phyloP scores from a whole-genome alignment of 2,329 filamentous ascomycete species.

The Xylariaceae sp. region DNA sequence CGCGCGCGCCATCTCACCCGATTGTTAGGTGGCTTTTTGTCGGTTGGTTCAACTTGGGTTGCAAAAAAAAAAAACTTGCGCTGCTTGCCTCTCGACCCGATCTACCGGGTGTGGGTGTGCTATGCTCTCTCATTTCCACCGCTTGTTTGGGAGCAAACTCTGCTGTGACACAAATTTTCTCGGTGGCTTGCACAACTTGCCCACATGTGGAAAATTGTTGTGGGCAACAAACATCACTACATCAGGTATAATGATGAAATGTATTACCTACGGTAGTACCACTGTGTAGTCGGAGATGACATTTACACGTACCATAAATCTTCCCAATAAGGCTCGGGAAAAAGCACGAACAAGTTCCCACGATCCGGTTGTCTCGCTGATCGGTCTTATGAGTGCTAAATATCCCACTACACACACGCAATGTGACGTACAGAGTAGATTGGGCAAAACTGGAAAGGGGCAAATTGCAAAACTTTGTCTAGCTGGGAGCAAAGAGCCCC shows the following conservation, averaged over 20 bases:
- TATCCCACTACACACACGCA: too few relatives aligned
- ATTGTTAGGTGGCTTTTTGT: neutral
- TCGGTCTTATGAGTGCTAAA: constrained; percentile 14
- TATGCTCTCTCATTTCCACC: constrained; percentile 19
- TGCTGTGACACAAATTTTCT: constrained; percentile 1
- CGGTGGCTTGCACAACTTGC: neutral
- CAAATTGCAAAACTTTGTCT: too few relatives aligned
- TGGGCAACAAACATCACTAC: constrained; percentile 17
- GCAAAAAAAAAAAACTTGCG: neutral
- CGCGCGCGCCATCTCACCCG: neutral
- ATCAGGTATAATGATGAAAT: constrained; percentile 3
- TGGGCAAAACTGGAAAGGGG: too few relatives aligned
- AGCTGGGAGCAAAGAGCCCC: too few relatives aligned
- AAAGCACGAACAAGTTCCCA: constrained; percentile 14
- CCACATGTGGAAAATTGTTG: constrained; percentile 7
- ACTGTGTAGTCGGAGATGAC: neutral
- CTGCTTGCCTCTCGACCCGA: constrained; percentile 16
- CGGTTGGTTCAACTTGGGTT: neutral
- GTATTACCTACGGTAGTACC: constrained; percentile 1
- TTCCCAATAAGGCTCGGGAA: constrained; percentile 7
- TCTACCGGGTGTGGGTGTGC: constrained; percentile 17
- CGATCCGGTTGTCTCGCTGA: constrained; percentile 11
- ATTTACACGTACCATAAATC: constrained; percentile 6
- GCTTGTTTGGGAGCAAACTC: constrained; percentile 13
- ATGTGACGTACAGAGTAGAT: too few relatives aligned